Percentiles rank a stretch among this genome's conserved stretches.
These are phyloP conservation scores for Pichia membranifaciens DNA, from an alignment of 805 yeast species.

Conservation along the genomic window DNA sequence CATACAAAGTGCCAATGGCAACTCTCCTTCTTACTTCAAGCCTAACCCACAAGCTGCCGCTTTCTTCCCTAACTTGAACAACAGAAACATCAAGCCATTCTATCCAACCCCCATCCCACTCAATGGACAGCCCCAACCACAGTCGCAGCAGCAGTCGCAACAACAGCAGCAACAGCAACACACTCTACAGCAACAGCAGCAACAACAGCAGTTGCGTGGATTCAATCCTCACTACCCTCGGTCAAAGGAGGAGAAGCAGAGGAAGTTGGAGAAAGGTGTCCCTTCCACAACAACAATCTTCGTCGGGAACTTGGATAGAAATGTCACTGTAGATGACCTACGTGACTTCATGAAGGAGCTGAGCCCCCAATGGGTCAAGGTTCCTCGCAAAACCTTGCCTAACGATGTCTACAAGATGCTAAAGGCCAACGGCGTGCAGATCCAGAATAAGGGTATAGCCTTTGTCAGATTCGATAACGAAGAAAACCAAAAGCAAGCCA, in stretches of 20 bases:
- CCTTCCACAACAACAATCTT: conserved; percentile 56
- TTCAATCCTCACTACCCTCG: conserved; percentile 5
- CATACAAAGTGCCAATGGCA: too few species aligned
- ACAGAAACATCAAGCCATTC: conserved; percentile 9
- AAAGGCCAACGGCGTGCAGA: conserved; percentile 39
- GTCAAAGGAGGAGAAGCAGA: conserved; percentile 27
- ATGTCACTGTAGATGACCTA: conserved; percentile 42
- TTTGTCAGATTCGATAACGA: conserved; percentile 48
- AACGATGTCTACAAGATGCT: conserved; percentile 37
- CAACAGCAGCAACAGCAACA: not conserved
- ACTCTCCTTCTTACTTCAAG: not conserved
- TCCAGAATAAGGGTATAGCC: conserved; percentile 59
- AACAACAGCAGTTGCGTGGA: conserved; percentile 1
- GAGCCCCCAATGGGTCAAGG: conserved; percentile 51
- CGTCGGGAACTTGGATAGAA: conserved; percentile 53
- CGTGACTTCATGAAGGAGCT: conserved; percentile 40
- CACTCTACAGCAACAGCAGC: not conserved
- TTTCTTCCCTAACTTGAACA: conserved; percentile 4
- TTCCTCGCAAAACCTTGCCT: conserved; percentile 50
- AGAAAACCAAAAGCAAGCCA: conserved; percentile 42
- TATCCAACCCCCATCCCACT: conserved; percentile 3
- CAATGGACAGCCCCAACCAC: not conserved
- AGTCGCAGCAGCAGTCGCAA: too few species aligned
- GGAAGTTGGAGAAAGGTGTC: conserved; percentile 40
- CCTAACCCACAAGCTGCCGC: conserved; percentile 7